Evolutionary conservation across 176 grass and related monocot genomes (phyloP).

Genomic region (Lolium rigidum): DNA sequence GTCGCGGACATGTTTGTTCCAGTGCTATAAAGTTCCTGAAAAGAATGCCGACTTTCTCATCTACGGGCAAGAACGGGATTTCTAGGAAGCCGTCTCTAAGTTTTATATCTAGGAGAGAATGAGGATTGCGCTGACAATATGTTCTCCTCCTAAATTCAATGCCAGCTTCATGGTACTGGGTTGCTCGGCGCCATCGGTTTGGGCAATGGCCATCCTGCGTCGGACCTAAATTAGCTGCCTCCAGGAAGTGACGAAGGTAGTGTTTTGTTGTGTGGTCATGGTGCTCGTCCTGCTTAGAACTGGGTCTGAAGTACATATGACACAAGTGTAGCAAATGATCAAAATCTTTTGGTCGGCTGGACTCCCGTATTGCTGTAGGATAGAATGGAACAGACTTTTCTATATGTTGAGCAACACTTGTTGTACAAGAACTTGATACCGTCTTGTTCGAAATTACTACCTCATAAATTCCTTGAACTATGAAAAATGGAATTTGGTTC

Average conservation of each 20-base stretch:
- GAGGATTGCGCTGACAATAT: background rate
- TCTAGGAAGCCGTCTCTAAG: background rate
- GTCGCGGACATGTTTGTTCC: background rate
- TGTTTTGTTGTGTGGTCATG: fast-evolving
- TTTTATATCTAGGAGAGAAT: constrained; percentile 33
- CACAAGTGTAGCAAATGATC: constrained; percentile 22
- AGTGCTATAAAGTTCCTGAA: constrained; percentile 39
- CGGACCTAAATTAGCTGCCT: background rate
- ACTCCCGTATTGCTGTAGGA: background rate
- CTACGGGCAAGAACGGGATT: background rate
- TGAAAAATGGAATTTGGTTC: too few species aligned
- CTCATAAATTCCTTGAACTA: background rate
- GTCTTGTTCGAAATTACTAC: background rate
- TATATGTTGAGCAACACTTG: background rate
- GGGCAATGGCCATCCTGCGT: background rate
- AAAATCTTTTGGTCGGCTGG: constrained; percentile 8
- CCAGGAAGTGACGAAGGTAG: background rate
- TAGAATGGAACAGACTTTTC: fast-evolving
- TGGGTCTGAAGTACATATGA: constrained; percentile 17
- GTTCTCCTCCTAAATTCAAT: background rate
- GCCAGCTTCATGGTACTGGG: constrained; percentile 43
- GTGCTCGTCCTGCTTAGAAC: background rate
- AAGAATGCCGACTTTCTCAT: background rate
- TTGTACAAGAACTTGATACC: fast-evolving
- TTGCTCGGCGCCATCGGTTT: constrained; percentile 14